Percentiles rank a stretch among this genome's conserved stretches.
Evolutionary conservation across 768 basidiomycete species (phyloP).

Genomic region (Omphalotus guepiniiformis): DNA sequence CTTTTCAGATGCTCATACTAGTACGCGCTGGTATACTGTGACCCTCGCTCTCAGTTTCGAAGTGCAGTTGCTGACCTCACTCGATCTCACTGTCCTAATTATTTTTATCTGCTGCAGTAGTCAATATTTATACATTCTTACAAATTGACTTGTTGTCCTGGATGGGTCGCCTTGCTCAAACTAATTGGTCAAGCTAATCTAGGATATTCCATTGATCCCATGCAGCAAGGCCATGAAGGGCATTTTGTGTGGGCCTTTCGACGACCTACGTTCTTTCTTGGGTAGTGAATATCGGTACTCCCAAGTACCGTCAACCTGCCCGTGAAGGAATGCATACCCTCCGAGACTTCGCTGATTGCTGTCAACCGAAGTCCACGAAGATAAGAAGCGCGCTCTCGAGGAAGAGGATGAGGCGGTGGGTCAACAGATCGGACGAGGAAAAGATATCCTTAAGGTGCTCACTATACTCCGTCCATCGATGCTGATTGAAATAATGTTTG

Average conservation of each 20-base stretch:
- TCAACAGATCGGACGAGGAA: slow-evolving; percentile 27
- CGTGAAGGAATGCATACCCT: slow-evolving; percentile 17
- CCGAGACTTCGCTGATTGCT: slow-evolving; percentile 24
- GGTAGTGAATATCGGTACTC: slow-evolving; percentile 19
- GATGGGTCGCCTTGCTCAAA: slow-evolving; percentile 33
- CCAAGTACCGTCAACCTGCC: slow-evolving; percentile 22
- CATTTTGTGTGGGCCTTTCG: slow-evolving; percentile 11
- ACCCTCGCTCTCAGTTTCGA: too few relatives aligned
- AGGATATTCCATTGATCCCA: slow-evolving; percentile 31
- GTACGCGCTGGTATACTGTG: too few relatives aligned
- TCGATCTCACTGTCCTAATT: too few relatives aligned
- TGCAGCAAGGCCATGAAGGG: slow-evolving; percentile 13
- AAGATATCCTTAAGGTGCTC: slow-evolving; percentile 26
- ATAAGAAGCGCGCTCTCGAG: slow-evolving; percentile 24
- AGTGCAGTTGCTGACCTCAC: too few relatives aligned
- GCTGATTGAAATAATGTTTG: not conserved
- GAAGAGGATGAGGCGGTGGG: slow-evolving; percentile 22
- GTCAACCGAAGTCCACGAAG: slow-evolving; percentile 21
- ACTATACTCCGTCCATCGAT: not conserved
- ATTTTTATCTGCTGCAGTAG: too few relatives aligned
- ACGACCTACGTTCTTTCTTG: slow-evolving; percentile 19
- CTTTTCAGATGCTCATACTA: too few relatives aligned
- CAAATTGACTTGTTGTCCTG: slow-evolving; percentile 28
- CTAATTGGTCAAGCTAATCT: slow-evolving; percentile 34
- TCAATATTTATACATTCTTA: not conserved